phyloP scores from a whole-genome alignment of 345 rosid species.

The Draba incana region DNA sequence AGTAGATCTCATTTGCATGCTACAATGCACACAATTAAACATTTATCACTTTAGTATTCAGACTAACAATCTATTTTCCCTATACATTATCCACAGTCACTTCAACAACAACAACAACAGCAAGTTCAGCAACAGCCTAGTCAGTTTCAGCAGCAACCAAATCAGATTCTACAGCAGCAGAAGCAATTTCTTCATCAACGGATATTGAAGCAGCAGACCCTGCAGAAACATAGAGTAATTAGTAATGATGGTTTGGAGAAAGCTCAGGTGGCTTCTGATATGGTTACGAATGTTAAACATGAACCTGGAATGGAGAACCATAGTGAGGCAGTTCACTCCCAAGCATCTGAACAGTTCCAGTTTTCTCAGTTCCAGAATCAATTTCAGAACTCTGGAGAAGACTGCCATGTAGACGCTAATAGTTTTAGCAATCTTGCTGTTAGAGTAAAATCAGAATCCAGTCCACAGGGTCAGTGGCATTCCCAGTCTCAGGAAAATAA shows the following conservation, averaged over 20 bases:
- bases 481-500: slow-evolving; percentile 60
- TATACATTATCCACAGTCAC: slow-evolving; percentile 50
- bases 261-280: slow-evolving; percentile 60
- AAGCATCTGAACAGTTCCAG: slow-evolving; percentile 61
- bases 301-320: slow-evolving; percentile 68
- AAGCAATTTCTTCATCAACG: slow-evolving; percentile 59
- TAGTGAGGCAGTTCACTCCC: slow-evolving; percentile 54
- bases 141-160: slow-evolving; percentile 64
- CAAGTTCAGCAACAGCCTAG: slow-evolving; percentile 63
- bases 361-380: slow-evolving; percentile 68
- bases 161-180: slow-evolving; percentile 60
- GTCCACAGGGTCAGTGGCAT: slow-evolving; percentile 62
- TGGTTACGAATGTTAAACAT: slow-evolving; percentile 55
- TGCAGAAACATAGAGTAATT: slow-evolving; percentile 56
- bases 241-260: slow-evolving; percentile 61
- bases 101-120: slow-evolving; percentile 62
- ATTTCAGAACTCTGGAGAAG: slow-evolving; percentile 61
- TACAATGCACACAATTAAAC: slow-evolving; percentile 50
- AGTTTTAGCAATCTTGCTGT: slow-evolving; percentile 51
- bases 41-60: slow-evolving; percentile 52
- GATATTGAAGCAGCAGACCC: slow-evolving; percentile 63
- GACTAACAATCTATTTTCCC: slow-evolving; percentile 53
- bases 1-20: slow-evolving; percentile 55
- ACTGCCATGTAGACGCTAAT: slow-evolving; percentile 48
- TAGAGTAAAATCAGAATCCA: slow-evolving; percentile 58